Evolutionary conservation across 441 rosid species (phyloP).

Genomic region (Syzygium malaccense): DNA sequence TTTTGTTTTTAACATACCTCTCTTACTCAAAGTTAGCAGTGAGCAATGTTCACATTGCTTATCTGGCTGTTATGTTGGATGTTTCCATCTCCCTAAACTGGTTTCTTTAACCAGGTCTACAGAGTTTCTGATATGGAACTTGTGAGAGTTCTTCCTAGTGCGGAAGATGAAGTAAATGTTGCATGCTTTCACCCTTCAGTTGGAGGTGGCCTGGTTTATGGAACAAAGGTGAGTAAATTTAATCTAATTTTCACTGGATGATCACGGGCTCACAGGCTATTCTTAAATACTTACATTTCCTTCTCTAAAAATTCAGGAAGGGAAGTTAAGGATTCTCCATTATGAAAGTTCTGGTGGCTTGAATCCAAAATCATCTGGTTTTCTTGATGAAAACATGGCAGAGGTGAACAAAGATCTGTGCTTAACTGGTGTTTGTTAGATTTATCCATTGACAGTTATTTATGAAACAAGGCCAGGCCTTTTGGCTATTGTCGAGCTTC

Average conservation of each 20-base stretch:
- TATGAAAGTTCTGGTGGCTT: conserved; percentile 50
- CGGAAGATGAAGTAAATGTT: conserved; percentile 93
- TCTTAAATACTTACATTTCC: neutral
- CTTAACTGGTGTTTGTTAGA: conserved; percentile 6
- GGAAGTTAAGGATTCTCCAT: conserved; percentile 73
- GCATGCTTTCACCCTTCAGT: conserved; percentile 85
- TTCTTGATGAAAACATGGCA: conserved; percentile 48
- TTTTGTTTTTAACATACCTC: neutral
- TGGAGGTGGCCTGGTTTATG: conserved; percentile 93
- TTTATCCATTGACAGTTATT: neutral
- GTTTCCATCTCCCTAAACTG: neutral
- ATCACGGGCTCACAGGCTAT: neutral
- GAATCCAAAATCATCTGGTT: conserved; percentile 35
- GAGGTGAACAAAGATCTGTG: conserved; percentile 35
- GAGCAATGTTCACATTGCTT: neutral
- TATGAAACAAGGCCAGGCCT: neutral
- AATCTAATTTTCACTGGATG: neutral
- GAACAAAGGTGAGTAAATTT: conserved; percentile 61
- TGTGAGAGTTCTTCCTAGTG: conserved; percentile 85
- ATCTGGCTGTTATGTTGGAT: neutral
- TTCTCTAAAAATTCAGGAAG: conserved; percentile 58
- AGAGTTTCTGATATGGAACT: conserved; percentile 97
- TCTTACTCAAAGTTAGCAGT: neutral
- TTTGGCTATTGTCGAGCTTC: neutral
- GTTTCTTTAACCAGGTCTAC: conserved; percentile 44